phyloP scores from a whole-genome alignment of 345 rosid species.

The Lagerstroemia speciosa region DNA sequence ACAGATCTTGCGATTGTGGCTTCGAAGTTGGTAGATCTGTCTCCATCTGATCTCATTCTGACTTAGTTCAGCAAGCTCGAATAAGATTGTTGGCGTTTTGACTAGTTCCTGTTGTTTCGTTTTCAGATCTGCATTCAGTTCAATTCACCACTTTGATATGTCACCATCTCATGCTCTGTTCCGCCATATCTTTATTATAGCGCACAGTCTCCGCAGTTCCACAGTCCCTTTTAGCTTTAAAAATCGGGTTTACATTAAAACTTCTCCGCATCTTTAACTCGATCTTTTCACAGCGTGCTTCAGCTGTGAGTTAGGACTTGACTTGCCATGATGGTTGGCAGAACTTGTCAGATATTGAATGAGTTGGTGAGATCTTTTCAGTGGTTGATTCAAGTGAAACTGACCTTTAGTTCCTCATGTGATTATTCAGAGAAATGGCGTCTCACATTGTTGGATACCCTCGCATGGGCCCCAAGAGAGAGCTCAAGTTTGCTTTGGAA shows the following conservation, averaged over 20 bases:
- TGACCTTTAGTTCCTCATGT: neutral
- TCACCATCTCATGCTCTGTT: neutral
- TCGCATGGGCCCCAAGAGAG: slow-evolving; percentile 98
- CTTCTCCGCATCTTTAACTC: too few relatives aligned
- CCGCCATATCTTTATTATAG: neutral
- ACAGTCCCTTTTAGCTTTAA: too few relatives aligned
- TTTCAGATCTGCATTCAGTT: slow-evolving; percentile 1
- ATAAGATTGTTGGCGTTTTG: neutral
- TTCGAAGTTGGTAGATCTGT: slow-evolving; percentile 4
- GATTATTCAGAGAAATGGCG: slow-evolving; percentile 51
- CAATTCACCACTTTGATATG: neutral
- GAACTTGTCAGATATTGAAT: neutral
- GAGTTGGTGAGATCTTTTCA: neutral
- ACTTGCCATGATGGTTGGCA: neutral
- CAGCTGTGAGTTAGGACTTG: neutral
- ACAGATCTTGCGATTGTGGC: slow-evolving; percentile 5
- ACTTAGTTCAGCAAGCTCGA: neutral
- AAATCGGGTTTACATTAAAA: too few relatives aligned
- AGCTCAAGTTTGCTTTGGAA: slow-evolving; percentile 94
- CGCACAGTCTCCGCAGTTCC: too few relatives aligned
- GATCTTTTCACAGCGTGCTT: too few relatives aligned
- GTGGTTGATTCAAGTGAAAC: neutral
- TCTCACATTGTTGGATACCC: slow-evolving; percentile 99
- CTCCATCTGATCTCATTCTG: neutral
- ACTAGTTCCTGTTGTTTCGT: neutral